These are phyloP conservation scores for Kodamaea fungicola DNA, from an alignment of 1,139 yeast species.

Conservation along the genomic window DNA sequence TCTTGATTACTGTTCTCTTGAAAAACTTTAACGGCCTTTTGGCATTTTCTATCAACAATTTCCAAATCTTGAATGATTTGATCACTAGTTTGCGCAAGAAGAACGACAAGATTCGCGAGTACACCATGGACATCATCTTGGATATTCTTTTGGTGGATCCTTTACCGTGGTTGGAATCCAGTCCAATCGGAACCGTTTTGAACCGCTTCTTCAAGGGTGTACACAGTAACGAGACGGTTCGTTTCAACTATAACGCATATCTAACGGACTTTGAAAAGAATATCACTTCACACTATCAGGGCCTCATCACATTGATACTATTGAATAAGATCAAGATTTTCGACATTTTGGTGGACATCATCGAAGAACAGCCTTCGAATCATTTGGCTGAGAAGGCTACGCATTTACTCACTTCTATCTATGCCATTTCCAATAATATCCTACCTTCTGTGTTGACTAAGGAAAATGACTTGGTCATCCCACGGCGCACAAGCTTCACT, in stretches of 20 bases:
- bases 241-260: background rate
- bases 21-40: constrained; percentile 79
- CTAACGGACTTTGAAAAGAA: constrained; percentile 15
- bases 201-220: background rate
- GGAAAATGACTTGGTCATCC: constrained; percentile 10
- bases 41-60: constrained; percentile 58
- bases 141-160: constrained; percentile 63
- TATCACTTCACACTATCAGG: constrained; percentile 57
- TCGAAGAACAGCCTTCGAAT: constrained; percentile 46
- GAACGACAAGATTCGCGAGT: constrained; percentile 52
- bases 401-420: constrained; percentile 58
- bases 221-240: background rate
- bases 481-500: constrained; percentile 24
- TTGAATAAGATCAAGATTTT: constrained; percentile 52
- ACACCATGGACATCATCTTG: constrained; percentile 66
- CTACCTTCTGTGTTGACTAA: constrained; percentile 41
- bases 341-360: constrained; percentile 43
- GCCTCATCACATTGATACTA: constrained; percentile 53
- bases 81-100: constrained; percentile 63
- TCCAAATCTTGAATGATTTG: constrained; percentile 55
- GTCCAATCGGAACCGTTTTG: constrained; percentile 33
- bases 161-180: constrained; percentile 53
- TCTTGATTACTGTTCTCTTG: constrained; percentile 56
- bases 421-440: constrained; percentile 50
- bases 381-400: constrained; percentile 50